Evolutionary conservation across 352 stramenopile genomes (phyloP).

Genomic region (Phytophthora tentaculata): DNA sequence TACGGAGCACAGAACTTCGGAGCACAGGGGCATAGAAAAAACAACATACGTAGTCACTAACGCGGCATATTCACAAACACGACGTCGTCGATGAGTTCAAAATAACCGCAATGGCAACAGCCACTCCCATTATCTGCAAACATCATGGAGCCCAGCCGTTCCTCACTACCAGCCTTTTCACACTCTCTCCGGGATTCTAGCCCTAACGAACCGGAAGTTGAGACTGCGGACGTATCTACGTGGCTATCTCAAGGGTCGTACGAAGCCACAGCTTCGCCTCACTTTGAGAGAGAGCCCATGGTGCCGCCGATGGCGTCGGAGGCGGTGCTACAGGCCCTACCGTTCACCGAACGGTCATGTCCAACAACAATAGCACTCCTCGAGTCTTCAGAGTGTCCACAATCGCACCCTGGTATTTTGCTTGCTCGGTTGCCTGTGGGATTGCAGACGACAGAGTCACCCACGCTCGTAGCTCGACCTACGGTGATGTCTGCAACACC

Average conservation of each 20-base stretch:
- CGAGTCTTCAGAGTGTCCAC: not conserved
- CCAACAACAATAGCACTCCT: not conserved
- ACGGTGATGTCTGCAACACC: not conserved
- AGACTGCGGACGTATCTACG: not conserved
- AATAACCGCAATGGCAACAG: too few relatives aligned
- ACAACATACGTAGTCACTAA: not conserved
- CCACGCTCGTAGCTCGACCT: not conserved
- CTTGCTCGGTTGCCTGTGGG: not conserved
- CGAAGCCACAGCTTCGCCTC: not conserved
- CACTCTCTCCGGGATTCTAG: not conserved
- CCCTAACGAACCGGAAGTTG: not conserved
- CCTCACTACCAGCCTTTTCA: too few relatives aligned
- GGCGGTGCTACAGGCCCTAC: not conserved
- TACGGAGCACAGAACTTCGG: not conserved
- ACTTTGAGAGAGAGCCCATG: not conserved
- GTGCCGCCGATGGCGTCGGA: too few relatives aligned
- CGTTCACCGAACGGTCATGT: not conserved
- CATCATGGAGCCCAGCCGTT: not conserved
- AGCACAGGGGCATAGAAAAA: not conserved
- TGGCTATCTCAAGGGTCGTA: not conserved
- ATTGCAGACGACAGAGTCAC: not conserved
- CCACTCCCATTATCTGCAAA: too few relatives aligned
- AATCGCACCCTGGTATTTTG: not conserved
- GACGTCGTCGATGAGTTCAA: conserved; percentile 20
- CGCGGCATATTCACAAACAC: not conserved